Evolutionary conservation across 108 stramenopile genomes (phyloP).

Genomic region (Cyclotella choctawhatcheeana): DNA sequence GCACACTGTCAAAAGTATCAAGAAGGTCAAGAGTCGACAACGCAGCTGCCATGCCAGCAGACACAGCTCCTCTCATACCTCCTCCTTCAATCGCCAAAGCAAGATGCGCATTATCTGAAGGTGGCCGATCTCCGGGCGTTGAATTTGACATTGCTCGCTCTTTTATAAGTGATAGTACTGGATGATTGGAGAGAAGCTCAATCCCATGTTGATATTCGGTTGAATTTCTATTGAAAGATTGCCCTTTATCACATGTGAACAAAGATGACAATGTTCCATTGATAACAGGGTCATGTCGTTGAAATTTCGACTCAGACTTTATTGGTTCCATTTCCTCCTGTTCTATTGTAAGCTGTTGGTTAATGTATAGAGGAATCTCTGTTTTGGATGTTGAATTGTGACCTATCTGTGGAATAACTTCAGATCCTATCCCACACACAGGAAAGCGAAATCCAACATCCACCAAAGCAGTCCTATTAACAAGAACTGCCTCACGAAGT

Average conservation of each 20-base stretch:
- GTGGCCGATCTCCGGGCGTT: conserved; percentile 43
- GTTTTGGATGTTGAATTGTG: neutral
- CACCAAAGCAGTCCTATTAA: conserved; percentile 29
- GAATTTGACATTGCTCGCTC: conserved; percentile 49
- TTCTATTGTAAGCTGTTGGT: neutral
- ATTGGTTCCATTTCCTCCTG: neutral
- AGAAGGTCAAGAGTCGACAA: conserved; percentile 51
- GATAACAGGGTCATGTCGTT: conserved; percentile 46
- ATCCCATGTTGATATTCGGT: conserved; percentile 31
- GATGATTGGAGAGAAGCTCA: conserved; percentile 40
- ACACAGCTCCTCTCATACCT: conserved; percentile 63
- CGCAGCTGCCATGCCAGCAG: conserved; percentile 59
- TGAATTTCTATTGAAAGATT: conserved; percentile 15
- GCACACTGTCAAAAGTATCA: conserved; percentile 56
- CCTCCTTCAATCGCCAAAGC: conserved; percentile 61
- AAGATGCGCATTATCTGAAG: conserved; percentile 30
- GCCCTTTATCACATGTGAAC: conserved; percentile 9
- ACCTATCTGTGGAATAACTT: neutral
- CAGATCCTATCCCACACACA: conserved; percentile 32
- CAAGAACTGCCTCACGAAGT: conserved; percentile 38
- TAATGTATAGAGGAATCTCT: neutral
- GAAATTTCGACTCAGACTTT: conserved; percentile 17
- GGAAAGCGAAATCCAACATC: conserved; percentile 56
- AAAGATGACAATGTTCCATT: conserved; percentile 47
- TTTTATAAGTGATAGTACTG: conserved; percentile 41